Conservation (phyloP, 2,329 filamentous ascomycete genomes). For the Sclerotiophoma versabilis region DNA sequence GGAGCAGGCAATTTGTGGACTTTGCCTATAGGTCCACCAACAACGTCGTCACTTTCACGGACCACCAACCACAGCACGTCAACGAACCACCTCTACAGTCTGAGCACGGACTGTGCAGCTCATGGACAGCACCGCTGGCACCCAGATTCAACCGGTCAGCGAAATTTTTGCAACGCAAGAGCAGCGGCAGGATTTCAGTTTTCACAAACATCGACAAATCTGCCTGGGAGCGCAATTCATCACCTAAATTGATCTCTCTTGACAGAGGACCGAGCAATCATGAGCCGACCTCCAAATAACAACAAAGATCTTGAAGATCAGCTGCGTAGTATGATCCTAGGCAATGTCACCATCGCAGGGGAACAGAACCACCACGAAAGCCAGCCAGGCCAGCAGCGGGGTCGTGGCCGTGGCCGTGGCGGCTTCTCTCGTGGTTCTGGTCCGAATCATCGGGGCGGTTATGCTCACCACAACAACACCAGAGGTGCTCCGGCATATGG, state of each 20-base stretch:
- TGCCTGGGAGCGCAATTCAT: background rate
- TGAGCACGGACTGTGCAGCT: conserved; percentile 7
- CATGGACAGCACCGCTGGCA: background rate
- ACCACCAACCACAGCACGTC: background rate
- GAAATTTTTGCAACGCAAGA: background rate
- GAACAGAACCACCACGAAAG: conserved; percentile 25
- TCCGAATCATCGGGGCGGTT: conserved; percentile 11
- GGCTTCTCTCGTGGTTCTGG: conserved; percentile 20
- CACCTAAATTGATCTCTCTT: background rate
- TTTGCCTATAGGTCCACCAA: background rate
- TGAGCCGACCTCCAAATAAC: conserved; percentile 24
- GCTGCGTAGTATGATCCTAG: conserved; percentile 67
- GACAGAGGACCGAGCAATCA: conserved; percentile 14
- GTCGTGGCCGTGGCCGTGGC: conserved; percentile 32
- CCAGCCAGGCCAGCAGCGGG: conserved; percentile 28
- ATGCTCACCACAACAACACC: conserved; percentile 16
- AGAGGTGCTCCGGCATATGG: conserved; percentile 14
- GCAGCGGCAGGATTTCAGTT: background rate
- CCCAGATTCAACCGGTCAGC: background rate
- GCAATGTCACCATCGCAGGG: conserved; percentile 52
- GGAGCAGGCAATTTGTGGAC: background rate
- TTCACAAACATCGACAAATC: background rate
- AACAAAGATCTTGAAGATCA: conserved; percentile 57
- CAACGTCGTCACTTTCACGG: background rate
- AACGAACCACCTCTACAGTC: conserved; percentile 1